Conservation (phyloP, 73 alveolate species). For the Effrenium voratum region DNA sequence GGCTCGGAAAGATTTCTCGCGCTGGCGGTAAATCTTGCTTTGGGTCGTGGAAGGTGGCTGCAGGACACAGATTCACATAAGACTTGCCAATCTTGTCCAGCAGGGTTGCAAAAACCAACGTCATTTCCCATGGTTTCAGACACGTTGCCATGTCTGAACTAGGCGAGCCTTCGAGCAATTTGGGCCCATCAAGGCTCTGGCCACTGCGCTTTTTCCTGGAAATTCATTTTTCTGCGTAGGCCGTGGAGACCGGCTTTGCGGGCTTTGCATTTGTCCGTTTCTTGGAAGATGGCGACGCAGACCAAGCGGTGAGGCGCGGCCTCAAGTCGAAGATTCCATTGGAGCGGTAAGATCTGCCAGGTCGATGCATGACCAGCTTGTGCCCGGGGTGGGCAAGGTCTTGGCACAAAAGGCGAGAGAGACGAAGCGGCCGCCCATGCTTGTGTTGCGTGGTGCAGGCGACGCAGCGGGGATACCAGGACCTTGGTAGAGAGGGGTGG, state of each 20-base stretch:
- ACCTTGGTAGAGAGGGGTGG: no score
- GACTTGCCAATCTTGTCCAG: no score
- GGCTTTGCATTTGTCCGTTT: conserved; percentile 25
- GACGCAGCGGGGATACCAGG: conserved; percentile 25
- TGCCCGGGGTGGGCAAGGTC: conserved; percentile 13
- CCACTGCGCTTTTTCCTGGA: neutral
- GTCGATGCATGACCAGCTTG: conserved; percentile 11
- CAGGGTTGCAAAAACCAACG: no score
- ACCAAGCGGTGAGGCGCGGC: conserved; percentile 9
- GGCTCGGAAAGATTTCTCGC: no score
- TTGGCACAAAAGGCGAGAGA: conserved; percentile 21
- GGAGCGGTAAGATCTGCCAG: neutral
- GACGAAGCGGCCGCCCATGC: no score
- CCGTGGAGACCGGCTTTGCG: conserved; percentile 16
- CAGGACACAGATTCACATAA: no score
- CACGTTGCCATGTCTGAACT: no score
- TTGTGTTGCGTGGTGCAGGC: neutral
- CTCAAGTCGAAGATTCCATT: neutral
- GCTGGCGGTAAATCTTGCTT: no score
- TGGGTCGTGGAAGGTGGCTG: no score
- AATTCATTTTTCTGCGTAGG: neutral
- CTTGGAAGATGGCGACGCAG: neutral
- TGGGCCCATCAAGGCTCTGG: neutral
- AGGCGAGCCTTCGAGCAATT: conserved; percentile 20
- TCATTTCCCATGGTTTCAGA: no score